Base-by-base conservation (phyloP, 192 early-diverging fungal genomes). In the Chytriomyces confervae region DNA sequence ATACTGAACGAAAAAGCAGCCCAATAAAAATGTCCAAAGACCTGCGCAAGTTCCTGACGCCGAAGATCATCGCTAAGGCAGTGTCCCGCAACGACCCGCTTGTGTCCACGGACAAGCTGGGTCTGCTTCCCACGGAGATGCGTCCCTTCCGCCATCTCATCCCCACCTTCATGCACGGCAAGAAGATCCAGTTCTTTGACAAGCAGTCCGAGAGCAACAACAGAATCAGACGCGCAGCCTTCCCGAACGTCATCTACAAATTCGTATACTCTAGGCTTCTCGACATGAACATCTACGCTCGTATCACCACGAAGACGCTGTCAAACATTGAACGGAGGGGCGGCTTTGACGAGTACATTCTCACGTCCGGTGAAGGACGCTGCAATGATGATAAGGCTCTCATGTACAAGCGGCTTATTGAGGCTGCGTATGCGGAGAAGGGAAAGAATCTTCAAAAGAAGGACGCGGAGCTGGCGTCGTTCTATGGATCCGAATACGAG, bases 141-240 rank as follows among this genome's bases (percentile, higher is more conserved):
- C 16, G 60, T 18, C 77, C 24, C 0, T 74, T 76, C 79, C 78
- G 77, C 29, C 5, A 46, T 18, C 74, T 81, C 29, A 79, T 89
- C 23, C 88, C 88, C 0, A 84, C 82, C 3, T 74, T 89, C 61
- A 62, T 89, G 81, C 86, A 87, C 76, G 88, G 88, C 62, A 89
- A 89, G 74, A 65, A 74, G 20, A 86, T 89, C 69, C 80, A 79
- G 13, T 86, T 86, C 80, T 80, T 76, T n/a, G 82, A 85, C 74
- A 81, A 83, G 49, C 75, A 82, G 45, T 75, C 77, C 4, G 78
- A 83, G 77, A 81, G 85, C 57, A 66, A 77, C 43, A 87, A 81
- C 77, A 75, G 83, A 9, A 78, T 85, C 68, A 69, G 82, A 5
- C 50, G 81, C 24, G 76, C 80, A 11, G 81, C 78, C 75, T 66